Base-by-base conservation (phyloP, 441 rosid genomes). In the Corymbia calophylla region DNA sequence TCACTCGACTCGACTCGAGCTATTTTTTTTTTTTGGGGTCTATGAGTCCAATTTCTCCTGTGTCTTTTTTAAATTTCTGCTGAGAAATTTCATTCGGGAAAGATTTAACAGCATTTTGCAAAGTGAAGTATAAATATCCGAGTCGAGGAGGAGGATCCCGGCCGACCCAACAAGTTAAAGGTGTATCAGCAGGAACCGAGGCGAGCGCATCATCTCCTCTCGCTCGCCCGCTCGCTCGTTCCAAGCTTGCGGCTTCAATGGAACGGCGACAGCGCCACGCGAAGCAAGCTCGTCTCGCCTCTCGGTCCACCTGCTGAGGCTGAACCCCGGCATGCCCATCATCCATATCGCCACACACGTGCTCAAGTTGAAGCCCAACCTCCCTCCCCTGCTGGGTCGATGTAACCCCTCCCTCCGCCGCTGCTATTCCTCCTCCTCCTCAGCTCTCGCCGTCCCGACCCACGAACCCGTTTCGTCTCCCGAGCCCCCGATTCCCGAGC, bases 401-500 rank as follows among this genome's bases (percentile, higher is more conserved):
- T 49, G 87, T 91, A 92, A 93, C 89, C 49, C 87, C 48, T 87
- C 49, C 87, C 86, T 87, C 68, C 85, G 86, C 49, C 62, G 1
- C 87, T 87, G 84, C 68, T 86, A 62, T 62, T 93, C 89, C 86
- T 93, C 90, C 86, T 93, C 90, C 88, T 93, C 90, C 88, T 93
- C 94, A 86, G 86, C 87, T 87, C 85, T 77, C 87, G 54, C 94
- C 53, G 44, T 87, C 88, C 88, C 93, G 39, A 88, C 92, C 0
- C 44, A 86, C 25, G 84, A 85, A 56, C 32, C 90, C 73, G 80
- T 91, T 87, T 94, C 92, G 88, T n/a, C 91, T 87, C 54, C 82
- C 39, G 94, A 95, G 17, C 85, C 93, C 88, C 96, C 95, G 11
- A 92, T 95, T 48, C 88, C 95, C 7, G 93, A 95, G 66, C 91